Evolutionary conservation across 2,329 filamentous ascomycete genomes (phyloP), one percentile per base, ranked within the genome.

Genomic region (Trichoderma afroharzianum): DNA sequence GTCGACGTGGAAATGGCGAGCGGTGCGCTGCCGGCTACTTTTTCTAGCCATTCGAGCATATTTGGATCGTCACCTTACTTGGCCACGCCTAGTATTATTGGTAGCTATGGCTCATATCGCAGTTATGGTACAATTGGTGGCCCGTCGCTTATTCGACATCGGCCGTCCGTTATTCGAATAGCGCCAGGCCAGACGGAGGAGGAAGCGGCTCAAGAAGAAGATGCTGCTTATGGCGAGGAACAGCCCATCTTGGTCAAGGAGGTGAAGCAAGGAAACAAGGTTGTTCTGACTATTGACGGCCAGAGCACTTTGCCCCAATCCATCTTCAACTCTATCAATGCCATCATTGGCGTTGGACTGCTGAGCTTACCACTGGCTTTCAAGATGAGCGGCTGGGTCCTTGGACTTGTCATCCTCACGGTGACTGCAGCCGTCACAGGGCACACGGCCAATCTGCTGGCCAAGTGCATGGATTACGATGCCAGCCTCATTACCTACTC

Each of bases 261-360:
- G 80, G 88, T 97, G 14, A 93, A 97, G 79, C 93, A 96, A 76
- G 94, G 96, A 75, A 94, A 96, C 55, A 94, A 92, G 78, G 88
- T 95, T 62, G 89, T 97, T 70, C 88, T 95, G 76, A 88, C 95
- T 3, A 91, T 97, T 3, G 92, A 97, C 73, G 95, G 95, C 50
- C 94, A 97, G 83, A 97, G 94, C n/a, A 99, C 95, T 1, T 86
- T 98, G 18, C 94, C 94, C 0, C 95, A 98, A 83, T 98, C 95
- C 7, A 88, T 98, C 73, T 97, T 98, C 85, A 99, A 99, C 82
- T 97, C 94, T 3, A 95, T 95, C 79, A 97, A 97, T 74, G 93
- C 97, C 64, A 84, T 98, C 72, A 95, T 98, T 73, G 95, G 95
- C 18, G 91, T 99, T 33, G 95, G 95, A 1, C 84, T 99, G 33